Evolutionary conservation across 2,329 filamentous ascomycete species (phyloP).

Genomic region (Conoideocrella luteorostrata): DNA sequence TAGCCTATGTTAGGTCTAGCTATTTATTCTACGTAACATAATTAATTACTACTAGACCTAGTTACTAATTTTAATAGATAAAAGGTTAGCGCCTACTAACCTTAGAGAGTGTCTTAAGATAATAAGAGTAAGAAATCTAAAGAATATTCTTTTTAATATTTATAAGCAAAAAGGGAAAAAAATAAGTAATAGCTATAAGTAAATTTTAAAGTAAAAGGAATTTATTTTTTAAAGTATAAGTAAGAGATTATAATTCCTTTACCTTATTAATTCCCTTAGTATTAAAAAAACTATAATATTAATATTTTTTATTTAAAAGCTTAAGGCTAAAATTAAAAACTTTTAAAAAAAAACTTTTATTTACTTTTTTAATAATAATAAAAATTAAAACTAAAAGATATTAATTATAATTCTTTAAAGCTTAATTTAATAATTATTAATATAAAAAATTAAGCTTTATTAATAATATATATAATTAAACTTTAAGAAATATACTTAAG

Average conservation of each 20-base stretch:
- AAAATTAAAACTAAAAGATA: slow-evolving; percentile 4
- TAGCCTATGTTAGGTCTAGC: too few relatives aligned
- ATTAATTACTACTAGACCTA: too few relatives aligned
- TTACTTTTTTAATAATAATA: slow-evolving; percentile 11
- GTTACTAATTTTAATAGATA: slow-evolving; percentile 4
- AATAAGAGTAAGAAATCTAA: slow-evolving; percentile 7
- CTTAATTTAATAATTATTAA: slow-evolving; percentile 11
- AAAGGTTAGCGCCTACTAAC: background rate
- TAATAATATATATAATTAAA: slow-evolving; percentile 1
- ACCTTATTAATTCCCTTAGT: slow-evolving; percentile 9
- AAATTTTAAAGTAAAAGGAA: slow-evolving; percentile 9
- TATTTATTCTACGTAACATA: too few relatives aligned
- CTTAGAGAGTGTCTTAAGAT: slow-evolving; percentile 4
- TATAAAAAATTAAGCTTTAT: slow-evolving; percentile 9
- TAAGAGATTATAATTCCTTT: slow-evolving; percentile 3
- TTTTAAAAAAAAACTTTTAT: background rate
- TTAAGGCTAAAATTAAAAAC: slow-evolving; percentile 6
- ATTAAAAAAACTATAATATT: slow-evolving; percentile 11
- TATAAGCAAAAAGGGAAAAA: slow-evolving; percentile 6
- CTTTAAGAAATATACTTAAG: background rate
- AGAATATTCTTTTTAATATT: slow-evolving; percentile 5
- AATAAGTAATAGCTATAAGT: slow-evolving; percentile 9
- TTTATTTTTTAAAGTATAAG: slow-evolving; percentile 3
- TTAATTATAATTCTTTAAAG: slow-evolving; percentile 8
- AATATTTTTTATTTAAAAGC: slow-evolving; percentile 9